phyloP scores from a whole-genome alignment of 2,329 filamentous ascomycete genomes.

The Curvularia sp. region DNA sequence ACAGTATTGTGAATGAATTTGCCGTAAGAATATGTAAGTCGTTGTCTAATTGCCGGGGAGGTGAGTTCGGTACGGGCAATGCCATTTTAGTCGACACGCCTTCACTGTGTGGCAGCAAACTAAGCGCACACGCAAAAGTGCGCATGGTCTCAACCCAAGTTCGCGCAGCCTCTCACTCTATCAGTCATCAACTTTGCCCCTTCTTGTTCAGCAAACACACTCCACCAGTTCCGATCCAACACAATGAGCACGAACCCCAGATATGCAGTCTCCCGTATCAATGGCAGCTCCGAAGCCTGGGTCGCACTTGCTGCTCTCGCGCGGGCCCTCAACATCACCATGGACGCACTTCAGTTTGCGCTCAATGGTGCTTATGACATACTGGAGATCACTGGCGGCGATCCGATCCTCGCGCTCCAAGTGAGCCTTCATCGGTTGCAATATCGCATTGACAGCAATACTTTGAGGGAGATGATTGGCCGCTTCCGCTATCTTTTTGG shows the following conservation, averaged over 20 bases:
- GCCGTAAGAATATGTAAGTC: neutral
- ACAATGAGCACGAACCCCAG: too few relatives aligned
- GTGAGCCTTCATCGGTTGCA: neutral
- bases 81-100: neutral
- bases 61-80: neutral
- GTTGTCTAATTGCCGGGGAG: neutral
- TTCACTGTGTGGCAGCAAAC: neutral
- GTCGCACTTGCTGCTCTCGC: constrained; percentile 4
- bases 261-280: neutral
- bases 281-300: constrained; percentile 5
- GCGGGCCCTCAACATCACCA: constrained; percentile 3
- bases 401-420: neutral
- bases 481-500: neutral
- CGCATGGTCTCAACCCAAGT: too few relatives aligned
- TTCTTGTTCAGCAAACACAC: neutral
- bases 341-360: neutral
- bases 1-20: too few relatives aligned
- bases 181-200: neutral
- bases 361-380: constrained; percentile 6
- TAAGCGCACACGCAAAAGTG: neutral
- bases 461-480: neutral
- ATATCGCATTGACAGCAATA: constrained; percentile 1
- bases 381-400: neutral
- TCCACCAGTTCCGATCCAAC: neutral
- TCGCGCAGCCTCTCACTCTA: neutral